Evolutionary conservation across 768 basidiomycete species (phyloP), one percentile per base, ranked within the genome.

Genomic region (Auriscalpium orientale): DNA sequence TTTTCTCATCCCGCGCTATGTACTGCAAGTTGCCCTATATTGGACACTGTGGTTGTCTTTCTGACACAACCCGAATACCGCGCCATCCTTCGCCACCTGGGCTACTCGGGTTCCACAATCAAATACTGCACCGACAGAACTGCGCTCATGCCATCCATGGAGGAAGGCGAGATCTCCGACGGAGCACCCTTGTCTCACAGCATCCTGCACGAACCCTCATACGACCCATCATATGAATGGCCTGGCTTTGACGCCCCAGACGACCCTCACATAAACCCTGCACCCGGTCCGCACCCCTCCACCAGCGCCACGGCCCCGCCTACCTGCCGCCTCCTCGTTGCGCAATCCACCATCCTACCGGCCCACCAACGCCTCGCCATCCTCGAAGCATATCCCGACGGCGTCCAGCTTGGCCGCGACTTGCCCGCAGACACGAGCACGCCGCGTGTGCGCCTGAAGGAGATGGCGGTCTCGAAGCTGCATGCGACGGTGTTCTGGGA

Each of bases 381-480:
- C 49, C 70, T 91, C 44, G 80, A 88, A 50, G 74, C 78, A 4
- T 81, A 82, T 63, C 69, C 76, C 10, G 84, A 89, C 66, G 28
- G 28, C 4, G 73, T 84, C 4, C 84, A 91, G 62, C 74, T 93
- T 56, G 91, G 91, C 15, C 77, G 91, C 37, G 91, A 93, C 66
- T 67, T 76, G 44, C 73, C 81, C 1, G 70, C 77, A 2, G 82
- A 80, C 11, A 76, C 73, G 22, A 70, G 72, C 11, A 81, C 70
- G 5, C 85, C 88, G 11, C 77, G 83, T 33, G 74, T 93, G 53
- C 81, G 91, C 46, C 70, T 93, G 37, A 89, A 87, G 69, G 89
- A 92, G 71, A 86, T 93, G 83, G 79, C 80, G 58, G 88, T 91
- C 11, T 90, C 87, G 2, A 92, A 91, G 69, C 60, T 86, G 53